Evolutionary conservation across 2,329 filamentous ascomycete genomes (phyloP).

Genomic region (Sphaerulina vaccinii): DNA sequence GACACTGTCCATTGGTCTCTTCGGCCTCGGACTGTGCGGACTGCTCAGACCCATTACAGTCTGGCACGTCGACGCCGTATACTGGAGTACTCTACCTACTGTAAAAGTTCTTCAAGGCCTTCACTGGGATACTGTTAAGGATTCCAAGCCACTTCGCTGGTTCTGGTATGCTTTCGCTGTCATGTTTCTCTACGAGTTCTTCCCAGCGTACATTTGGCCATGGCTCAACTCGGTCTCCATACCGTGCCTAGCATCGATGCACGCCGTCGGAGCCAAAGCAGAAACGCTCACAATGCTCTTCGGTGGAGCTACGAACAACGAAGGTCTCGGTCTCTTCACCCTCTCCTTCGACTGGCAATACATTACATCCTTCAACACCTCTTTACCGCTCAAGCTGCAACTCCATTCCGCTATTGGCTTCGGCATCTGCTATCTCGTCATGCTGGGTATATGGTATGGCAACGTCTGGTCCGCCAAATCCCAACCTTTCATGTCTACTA

Average conservation of each 20-base stretch:
- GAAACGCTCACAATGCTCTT: slow-evolving; percentile 50
- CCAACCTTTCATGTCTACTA: slow-evolving; percentile 57
- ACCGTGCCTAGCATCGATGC: slow-evolving; percentile 54
- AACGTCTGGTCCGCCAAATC: slow-evolving; percentile 49
- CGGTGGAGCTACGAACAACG: slow-evolving; percentile 53
- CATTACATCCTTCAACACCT: slow-evolving; percentile 55
- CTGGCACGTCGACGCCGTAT: slow-evolving; percentile 58
- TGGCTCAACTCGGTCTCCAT: slow-evolving; percentile 58
- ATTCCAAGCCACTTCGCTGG: slow-evolving; percentile 51
- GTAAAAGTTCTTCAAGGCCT: slow-evolving; percentile 56
- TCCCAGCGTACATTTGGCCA: slow-evolving; percentile 57
- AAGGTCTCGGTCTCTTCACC: slow-evolving; percentile 52
- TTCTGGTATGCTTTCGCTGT: slow-evolving; percentile 50
- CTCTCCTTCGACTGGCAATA: slow-evolving; percentile 57
- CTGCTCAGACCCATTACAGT: slow-evolving; percentile 55
- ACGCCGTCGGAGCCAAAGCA: slow-evolving; percentile 50
- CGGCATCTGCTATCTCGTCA: slow-evolving; percentile 50
- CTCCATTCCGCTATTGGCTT: slow-evolving; percentile 49
- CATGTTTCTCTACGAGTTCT: slow-evolving; percentile 54
- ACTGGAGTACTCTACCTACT: slow-evolving; percentile 55
- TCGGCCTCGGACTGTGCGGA: slow-evolving; percentile 56
- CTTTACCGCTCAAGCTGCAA: slow-evolving; percentile 51
- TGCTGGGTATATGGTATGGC: slow-evolving; percentile 55
- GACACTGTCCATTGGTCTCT: slow-evolving; percentile 55
- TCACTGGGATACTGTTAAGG: slow-evolving; percentile 53